Evolutionary conservation across 2,329 filamentous ascomycete species (phyloP), one percentile per base, ranked within the genome.

Genomic region (Cylindrodendrum hubeiense): DNA sequence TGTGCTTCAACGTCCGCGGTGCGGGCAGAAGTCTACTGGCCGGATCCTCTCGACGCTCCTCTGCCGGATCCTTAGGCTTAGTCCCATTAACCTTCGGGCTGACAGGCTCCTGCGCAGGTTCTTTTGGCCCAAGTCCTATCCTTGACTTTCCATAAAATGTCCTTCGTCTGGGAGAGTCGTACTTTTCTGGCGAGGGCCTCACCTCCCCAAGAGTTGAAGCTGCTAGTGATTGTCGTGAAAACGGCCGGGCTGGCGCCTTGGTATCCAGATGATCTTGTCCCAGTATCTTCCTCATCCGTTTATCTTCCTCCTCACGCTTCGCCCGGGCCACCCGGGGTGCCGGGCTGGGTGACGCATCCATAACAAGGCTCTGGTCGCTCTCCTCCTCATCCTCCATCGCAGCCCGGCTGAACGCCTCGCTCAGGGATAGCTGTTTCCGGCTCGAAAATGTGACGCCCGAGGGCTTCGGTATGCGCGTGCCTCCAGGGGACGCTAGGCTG

Each of bases 291-390:
- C 78, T 75, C 66, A 75, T 66, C 37, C 73, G 75, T 30, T 63
- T 68, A 41, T 82, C 77, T 19, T 79, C 77, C 0, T 75, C 72
- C 1, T 75, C 77, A 50, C 70, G 73, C 34, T 74, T 76, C 19
- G 75, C 71, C 13, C 82, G 80, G 80, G 83, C 83, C 8, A 78
- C 72, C 33, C 85, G 78, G 2, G 85, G 85, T 1, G 85, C 85
- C 0, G 85, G 85, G 59, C 85, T 87, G 1, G 85, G 85, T 2
- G 84, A 86, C 19, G 80, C 84, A 64, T 83, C 81, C n/a, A 74
- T 68, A n/a, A 65, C 60, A 17, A 73, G 67, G 28, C 69, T 75
- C n/a, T 72, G 67, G 41, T 74, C 74, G 39, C 69, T 69, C 12
- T 70, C 67, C 51, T 66, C 71, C 33, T 71, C 69, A 6, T 73